A percentile compares a stretch with the other conserved stretches of the same genome.
Conservation (phyloP, 2,329 filamentous ascomycete genomes). For the Aspergillus sp. region DNA sequence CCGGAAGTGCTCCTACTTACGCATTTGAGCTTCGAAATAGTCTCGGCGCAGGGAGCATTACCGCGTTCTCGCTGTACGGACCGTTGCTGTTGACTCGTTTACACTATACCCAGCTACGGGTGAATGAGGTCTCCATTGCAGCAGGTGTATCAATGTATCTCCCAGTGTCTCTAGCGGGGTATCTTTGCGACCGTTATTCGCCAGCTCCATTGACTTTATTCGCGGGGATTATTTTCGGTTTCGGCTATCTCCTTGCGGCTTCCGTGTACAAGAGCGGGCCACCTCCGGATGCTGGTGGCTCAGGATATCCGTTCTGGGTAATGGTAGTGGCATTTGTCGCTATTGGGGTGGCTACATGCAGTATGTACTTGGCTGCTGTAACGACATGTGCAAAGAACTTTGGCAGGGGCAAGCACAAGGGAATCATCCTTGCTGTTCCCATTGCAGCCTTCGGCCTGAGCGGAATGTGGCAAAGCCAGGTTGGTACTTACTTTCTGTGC, state of each 20-base stretch:
- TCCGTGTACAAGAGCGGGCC: conserved; percentile 67
- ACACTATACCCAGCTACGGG: conserved; percentile 85
- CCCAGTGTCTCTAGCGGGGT: conserved; percentile 85
- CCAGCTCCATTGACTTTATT: conserved; percentile 74
- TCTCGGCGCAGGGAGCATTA: conserved; percentile 86
- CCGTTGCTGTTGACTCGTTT: conserved; percentile 84
- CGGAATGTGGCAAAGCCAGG: conserved; percentile 92
- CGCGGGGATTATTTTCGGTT: conserved; percentile 71
- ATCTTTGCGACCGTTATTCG: conserved; percentile 85
- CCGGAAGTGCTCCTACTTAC: not conserved
- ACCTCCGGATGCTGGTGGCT: conserved; percentile 50
- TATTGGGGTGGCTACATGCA: conserved; percentile 79
- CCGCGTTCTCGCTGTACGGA: conserved; percentile 90
- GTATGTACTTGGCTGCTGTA: conserved; percentile 88
- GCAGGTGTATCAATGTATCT: conserved; percentile 88
- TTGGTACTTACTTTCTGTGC: conserved; percentile 75
- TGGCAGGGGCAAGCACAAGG: conserved; percentile 81
- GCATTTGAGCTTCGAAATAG: conserved; percentile 26
- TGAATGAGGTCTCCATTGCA: conserved; percentile 85
- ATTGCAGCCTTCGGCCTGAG: conserved; percentile 92
- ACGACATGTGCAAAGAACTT: conserved; percentile 99
- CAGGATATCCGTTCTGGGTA: conserved; percentile 70
- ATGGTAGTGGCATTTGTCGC: conserved; percentile 85
- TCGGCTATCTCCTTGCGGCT: conserved; percentile 81
- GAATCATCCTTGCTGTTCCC: conserved; percentile 82